Conservation (phyloP, 768 basidiomycete genomes). For the Suillus discolor region DNA sequence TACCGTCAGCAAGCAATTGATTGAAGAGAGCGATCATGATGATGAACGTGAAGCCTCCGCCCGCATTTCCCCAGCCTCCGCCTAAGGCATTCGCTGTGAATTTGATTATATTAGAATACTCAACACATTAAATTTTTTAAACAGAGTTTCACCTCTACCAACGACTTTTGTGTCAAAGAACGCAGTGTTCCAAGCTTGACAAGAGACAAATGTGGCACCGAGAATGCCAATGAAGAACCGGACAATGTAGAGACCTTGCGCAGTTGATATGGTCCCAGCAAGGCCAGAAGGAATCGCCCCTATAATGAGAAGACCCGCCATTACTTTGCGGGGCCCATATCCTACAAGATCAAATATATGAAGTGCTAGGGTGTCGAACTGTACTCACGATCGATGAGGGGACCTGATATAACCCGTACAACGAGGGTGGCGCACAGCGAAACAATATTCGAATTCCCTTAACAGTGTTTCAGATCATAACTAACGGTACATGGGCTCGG, state of each 20-base stretch:
- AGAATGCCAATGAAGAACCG: conserved; percentile 65
- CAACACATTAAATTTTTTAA: not conserved
- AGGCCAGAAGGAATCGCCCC: conserved; percentile 63
- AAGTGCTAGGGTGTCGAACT: not conserved
- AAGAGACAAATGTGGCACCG: conserved; percentile 63
- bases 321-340: conserved; percentile 55
- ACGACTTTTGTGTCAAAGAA: conserved; percentile 59
- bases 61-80: conserved; percentile 55
- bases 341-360: conserved; percentile 16
- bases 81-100: conserved; percentile 52
- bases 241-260: conserved; percentile 42
- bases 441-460: conserved; percentile 52
- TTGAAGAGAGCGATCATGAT: conserved; percentile 59
- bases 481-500: no score
- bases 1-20: conserved; percentile 36
- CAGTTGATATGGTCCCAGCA: conserved; percentile 50
- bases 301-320: conserved; percentile 53
- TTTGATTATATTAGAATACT: not conserved
- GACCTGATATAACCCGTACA: conserved; percentile 50
- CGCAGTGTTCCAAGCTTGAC: conserved; percentile 60
- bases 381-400: conserved; percentile 46
- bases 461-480: not conserved
- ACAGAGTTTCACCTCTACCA: conserved; percentile 30
- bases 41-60: conserved; percentile 54
- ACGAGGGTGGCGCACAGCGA: conserved; percentile 50